A percentile compares a stretch with the other conserved stretches of the same genome.
These are phyloP conservation scores for Paraglomus occultum DNA, from an alignment of 192 early-diverging fungal species.

Conservation along the genomic window DNA sequence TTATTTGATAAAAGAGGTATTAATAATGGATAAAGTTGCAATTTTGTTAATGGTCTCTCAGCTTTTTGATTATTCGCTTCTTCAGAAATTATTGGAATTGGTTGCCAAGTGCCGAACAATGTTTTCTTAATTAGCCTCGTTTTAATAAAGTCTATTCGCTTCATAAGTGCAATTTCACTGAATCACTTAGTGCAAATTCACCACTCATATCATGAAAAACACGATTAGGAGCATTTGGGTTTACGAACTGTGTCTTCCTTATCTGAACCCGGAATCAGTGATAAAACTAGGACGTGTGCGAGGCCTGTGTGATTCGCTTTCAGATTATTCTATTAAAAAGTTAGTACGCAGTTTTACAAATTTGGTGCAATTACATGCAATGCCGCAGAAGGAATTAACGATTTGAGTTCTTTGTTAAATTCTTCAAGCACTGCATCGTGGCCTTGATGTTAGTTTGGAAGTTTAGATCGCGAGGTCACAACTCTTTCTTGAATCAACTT, in stretches of 20 bases:
- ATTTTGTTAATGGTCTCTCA: background rate
- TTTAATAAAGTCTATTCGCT: background rate
- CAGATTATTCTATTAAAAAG: no score
- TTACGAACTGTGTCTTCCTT: constrained; percentile 9
- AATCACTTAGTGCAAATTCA: background rate
- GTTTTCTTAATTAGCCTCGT: background rate
- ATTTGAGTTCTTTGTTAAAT: constrained; percentile 26
- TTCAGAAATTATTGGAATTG: no score
- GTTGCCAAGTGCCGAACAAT: background rate
- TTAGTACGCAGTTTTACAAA: constrained; percentile 12
- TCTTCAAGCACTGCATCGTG: constrained; percentile 22
- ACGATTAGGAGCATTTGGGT: background rate
- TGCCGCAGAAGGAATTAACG: constrained; percentile 13
- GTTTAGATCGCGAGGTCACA: constrained; percentile 13
- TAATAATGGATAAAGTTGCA: constrained; percentile 14
- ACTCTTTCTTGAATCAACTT: constrained; percentile 15
- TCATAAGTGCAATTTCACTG: constrained; percentile 1
- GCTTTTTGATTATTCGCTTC: background rate
- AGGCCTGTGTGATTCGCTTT: background rate
- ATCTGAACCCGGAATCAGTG: background rate
- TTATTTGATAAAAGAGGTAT: no score
- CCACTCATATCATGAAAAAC: constrained; percentile 10
- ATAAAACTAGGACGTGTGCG: background rate
- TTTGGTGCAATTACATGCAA: constrained; percentile 8
- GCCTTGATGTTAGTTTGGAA: constrained; percentile 19